Evolutionary conservation across 805 yeast genomes (phyloP), one percentile per base, ranked within the genome.

Genomic region (Cyberlindnera mycetangii): DNA sequence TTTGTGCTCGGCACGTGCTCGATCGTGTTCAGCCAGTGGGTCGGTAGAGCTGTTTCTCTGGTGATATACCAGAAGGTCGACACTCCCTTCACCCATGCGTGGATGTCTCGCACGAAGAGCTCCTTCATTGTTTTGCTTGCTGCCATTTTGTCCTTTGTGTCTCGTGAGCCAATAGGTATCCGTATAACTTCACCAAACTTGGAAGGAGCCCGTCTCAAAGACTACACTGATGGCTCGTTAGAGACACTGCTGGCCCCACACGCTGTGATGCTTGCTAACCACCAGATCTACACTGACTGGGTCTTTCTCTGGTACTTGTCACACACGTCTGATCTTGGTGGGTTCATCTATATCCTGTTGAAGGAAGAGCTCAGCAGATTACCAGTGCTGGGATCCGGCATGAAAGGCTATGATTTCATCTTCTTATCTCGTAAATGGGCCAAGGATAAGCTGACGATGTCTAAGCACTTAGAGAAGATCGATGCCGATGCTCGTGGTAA

Each of bases 261-360:
- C 32, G 73, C 86, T 0, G 74, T 92, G 2, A 61, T 84, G 37
- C 82, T 90, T 28, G 79, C 93, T n/a, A 92, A 92, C 60, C 98
- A 92, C 64, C 97, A 90, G 66, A 83, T 92, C 19, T 92, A 92
- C 62, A 81, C 92, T 4, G 99, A 92, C 62, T 92, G 99, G 99
- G 72, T 85, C 10, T 89, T 78, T 55, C 54, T 89, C 44, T 92
- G 99, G 99, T 92, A 87, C 79, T 48, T 86, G 17, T 70, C 86
- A 0, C 85, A 87, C 61, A 74, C 89, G 6, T 77, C 88, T 11
- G 63, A 72, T n/a, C 63, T 82, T 35, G 78, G 83, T 8, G 85
- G 84, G 31, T 72, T 77, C 38, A 71, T 90, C 9, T 79, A 74
- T 54, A 89, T 92, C 47, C 76, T 89, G 48, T 70, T 90, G 62